Evolutionary conservation across 306 rosid species (phyloP).

Genomic region (Begonia peltatifolia): DNA sequence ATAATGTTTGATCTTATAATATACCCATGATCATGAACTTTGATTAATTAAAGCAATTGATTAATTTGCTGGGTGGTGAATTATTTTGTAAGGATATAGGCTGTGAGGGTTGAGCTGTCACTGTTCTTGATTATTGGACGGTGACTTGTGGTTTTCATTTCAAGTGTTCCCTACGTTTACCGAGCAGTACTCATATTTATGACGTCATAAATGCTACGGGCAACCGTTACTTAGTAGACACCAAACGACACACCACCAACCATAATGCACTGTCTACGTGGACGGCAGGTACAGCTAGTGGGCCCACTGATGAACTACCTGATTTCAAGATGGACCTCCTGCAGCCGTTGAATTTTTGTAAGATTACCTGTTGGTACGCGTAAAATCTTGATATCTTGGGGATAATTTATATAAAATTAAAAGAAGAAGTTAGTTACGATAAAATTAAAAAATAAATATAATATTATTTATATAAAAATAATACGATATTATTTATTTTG

Average conservation of each 20-base stretch:
- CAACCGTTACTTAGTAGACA: constrained; percentile 6
- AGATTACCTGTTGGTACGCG: no score
- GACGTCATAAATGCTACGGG: neutral
- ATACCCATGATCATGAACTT: neutral
- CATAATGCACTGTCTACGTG: constrained; percentile 1
- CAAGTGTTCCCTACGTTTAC: neutral
- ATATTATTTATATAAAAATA: no score
- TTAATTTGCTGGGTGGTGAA: neutral
- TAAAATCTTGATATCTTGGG: no score
- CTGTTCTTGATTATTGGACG: constrained; percentile 2
- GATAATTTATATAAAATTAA: no score
- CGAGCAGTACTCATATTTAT: neutral
- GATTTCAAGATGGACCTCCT: neutral
- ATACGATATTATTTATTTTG: neutral
- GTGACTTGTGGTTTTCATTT: neutral
- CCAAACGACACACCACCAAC: constrained; percentile 9
- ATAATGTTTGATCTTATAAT: neutral
- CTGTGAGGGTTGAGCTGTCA: constrained; percentile 10
- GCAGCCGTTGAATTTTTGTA: neutral
- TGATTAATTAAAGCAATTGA: neutral
- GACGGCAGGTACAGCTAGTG: constrained; percentile 1
- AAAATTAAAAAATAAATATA: no score
- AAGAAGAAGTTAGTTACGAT: no score
- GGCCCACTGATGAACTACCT: neutral
- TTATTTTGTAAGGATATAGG: constrained; percentile 5